Conservation (phyloP, 1,139 yeast genomes). For the Hyphopichia khmerensis region DNA sequence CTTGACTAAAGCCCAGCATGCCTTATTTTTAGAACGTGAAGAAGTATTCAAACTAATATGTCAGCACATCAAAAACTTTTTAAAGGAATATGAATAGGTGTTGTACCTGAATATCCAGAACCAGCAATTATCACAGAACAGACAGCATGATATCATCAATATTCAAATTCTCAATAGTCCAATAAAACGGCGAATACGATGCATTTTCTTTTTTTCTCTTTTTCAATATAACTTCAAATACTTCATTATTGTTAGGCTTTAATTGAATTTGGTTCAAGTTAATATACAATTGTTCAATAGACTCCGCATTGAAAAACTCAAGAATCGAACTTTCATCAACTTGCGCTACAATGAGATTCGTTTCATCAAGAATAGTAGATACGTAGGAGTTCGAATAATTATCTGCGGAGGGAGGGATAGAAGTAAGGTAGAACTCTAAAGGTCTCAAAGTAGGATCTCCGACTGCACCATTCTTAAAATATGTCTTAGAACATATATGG, state of each 20-base stretch:
- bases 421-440: constrained; percentile 22
- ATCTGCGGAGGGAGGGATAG: constrained; percentile 3
- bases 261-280: not conserved
- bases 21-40: constrained; percentile 21
- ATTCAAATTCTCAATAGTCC: constrained; percentile 9
- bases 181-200: constrained; percentile 2
- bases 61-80: constrained; percentile 11
- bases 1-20: constrained; percentile 16
- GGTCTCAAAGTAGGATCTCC: constrained; percentile 25
- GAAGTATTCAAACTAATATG: constrained; percentile 14
- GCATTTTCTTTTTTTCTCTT: constrained; percentile 9
- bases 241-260: not conserved
- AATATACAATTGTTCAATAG: constrained; percentile 23
- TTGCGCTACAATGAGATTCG: constrained; percentile 17
- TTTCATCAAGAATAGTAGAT: constrained; percentile 8
- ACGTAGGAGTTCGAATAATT: not conserved
- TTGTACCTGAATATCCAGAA: too few relatives aligned
- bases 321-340: constrained; percentile 16
- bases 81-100: too few relatives aligned
- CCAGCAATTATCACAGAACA: too few relatives aligned
- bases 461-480: constrained; percentile 5
- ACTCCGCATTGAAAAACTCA: constrained; percentile 13
- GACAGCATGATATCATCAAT: not conserved
- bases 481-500: constrained; percentile 22
- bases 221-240: constrained; percentile 9